phyloP scores from a whole-genome alignment of 345 rosid species.

The Jatropha curcas region DNA sequence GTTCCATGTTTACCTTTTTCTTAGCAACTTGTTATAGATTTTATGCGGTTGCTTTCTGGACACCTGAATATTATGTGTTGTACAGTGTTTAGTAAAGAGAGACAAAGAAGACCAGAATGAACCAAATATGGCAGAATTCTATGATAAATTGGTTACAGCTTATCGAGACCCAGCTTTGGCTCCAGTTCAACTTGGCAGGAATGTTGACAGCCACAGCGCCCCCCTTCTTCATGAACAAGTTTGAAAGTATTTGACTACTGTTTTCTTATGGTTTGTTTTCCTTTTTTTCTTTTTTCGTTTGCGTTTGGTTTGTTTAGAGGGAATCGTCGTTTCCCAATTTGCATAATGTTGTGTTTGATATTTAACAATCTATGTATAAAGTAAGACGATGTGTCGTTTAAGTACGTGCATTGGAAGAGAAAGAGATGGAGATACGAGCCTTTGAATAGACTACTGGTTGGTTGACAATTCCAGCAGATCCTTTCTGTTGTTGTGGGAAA shows the following conservation, averaged over 20 bases:
- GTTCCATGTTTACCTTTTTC: background rate
- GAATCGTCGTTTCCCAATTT: no score
- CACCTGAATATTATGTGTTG: slow-evolving; percentile 23
- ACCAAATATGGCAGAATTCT: slow-evolving; percentile 57
- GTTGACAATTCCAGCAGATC: no score
- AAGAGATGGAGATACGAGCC: no score
- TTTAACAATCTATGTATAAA: no score
- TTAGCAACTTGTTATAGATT: no score
- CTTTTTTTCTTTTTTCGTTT: no score
- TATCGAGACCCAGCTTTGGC: slow-evolving; percentile 72
- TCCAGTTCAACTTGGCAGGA: slow-evolving; percentile 42
- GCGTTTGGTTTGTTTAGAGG: no score
- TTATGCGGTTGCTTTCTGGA: background rate
- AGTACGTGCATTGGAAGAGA: no score
- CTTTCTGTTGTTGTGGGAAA: no score
- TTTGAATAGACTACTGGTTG: no score
- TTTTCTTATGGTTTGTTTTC: background rate
- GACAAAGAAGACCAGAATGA: slow-evolving; percentile 66
- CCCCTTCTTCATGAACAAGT: slow-evolving; percentile 53
- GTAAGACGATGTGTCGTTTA: no score
- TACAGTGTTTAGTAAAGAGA: slow-evolving; percentile 79
- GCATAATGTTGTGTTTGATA: no score
- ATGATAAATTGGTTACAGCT: slow-evolving; percentile 52
- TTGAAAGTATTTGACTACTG: slow-evolving; percentile 14
- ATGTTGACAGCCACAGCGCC: slow-evolving; percentile 35